Evolutionary conservation across 2,329 filamentous ascomycete genomes (phyloP), one percentile per base, ranked within the genome.

Genomic region (Cladosporium austrohemisphaericum): DNA sequence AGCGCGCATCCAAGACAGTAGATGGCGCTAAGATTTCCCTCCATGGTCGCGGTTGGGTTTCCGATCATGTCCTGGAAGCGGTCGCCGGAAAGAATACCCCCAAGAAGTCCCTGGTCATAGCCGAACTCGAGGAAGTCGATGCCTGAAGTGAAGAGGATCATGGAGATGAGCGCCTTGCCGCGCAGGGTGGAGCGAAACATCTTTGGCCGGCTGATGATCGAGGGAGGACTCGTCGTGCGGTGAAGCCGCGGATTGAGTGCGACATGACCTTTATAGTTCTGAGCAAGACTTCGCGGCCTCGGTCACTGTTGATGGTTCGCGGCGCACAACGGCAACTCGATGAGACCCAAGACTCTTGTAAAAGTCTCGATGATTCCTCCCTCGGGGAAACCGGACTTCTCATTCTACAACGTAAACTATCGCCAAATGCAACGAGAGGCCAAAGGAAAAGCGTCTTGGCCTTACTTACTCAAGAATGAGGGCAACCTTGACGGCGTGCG

Each of bases 101-200:
- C 61, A 41, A 64, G 61, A 10, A 64, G 54, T 14, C 61, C 61
- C 53, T 63, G 60, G 32, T 61, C 59, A 50, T 60, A 59, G 41
- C 60, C 60, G 19, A 62, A 58, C 13, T 59, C 52, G 18, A 63
- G 50, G 32, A 63, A 63, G 45, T 63, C 60, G 20, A 63, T 36
- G 4, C 60, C 60, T 23, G 56, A 60, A 13, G 57, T 59, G n/a
- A 57, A 11, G 14, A 63, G 49, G 37, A 63, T 62, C 16, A 61
- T 48, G 23, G 55, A 53, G 23, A 62, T 58, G 4, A 63, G 55
- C 25, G 54, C 55, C 19, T 54, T 57, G 18, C 60, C 60, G 32
- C 59, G 48, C 14, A 63, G 45, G 29, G 29, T 31, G 29, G 29
- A 31, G 29, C 29, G 29, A 31, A 31, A 33, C 29, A 31, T 31